Conservation (phyloP, 345 rosid genomes). For the Capsella bursapastoris region DNA sequence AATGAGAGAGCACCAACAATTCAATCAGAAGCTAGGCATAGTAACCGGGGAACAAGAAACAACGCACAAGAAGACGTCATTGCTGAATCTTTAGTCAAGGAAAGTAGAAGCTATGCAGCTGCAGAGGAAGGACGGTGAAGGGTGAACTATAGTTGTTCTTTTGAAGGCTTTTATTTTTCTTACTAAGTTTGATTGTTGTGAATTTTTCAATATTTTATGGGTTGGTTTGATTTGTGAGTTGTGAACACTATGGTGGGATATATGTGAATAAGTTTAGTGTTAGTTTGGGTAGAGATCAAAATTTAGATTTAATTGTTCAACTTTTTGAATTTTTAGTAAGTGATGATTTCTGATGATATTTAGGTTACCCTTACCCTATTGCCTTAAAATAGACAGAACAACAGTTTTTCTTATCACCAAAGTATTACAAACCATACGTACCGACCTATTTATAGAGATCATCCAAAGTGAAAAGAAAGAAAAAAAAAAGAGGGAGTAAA, state of each 20-base stretch:
- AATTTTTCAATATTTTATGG: conserved; percentile 6
- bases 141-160: background rate
- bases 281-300: conserved; percentile 21
- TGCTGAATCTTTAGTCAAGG: conserved; percentile 55
- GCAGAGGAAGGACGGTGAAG: conserved; percentile 50
- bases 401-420: background rate
- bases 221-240: conserved; percentile 26
- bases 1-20: conserved; percentile 68
- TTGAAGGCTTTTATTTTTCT: conserved; percentile 10
- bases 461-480: background rate
- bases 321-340: background rate
- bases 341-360: background rate
- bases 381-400: background rate
- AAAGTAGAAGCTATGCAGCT: conserved; percentile 56
- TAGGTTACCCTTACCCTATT: background rate
- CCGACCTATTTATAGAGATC: background rate
- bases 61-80: conserved; percentile 57
- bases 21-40: conserved; percentile 61
- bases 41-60: conserved; percentile 78
- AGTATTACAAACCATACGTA: background rate
- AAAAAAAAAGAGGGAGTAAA: background rate
- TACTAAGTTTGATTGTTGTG: conserved; percentile 9
- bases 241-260: conserved; percentile 15
- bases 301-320: background rate
- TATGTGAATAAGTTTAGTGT: conserved; percentile 32